Evolutionary conservation across 2,329 filamentous ascomycete species (phyloP), one percentile per base, ranked within the genome.

Genomic region (Knoxdaviesia capensis): DNA sequence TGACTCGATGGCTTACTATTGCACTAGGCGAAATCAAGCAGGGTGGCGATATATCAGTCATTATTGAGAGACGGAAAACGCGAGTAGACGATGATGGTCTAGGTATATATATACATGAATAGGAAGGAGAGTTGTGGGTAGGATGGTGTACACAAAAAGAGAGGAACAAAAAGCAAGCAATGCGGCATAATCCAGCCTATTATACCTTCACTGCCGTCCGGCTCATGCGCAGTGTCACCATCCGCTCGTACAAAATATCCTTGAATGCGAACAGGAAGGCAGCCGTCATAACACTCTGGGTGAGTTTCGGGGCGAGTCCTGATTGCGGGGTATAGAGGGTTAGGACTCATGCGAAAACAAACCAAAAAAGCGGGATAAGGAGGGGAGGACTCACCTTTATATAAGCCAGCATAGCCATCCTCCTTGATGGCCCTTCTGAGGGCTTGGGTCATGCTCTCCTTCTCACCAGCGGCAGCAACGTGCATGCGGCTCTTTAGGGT

Each of bases 401-500:
- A 98, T 41, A 98, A 65, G 31, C 90, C 88, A 43, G 72, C 66
- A 55, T 86, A 93, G n/a, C 90, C 90, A 61, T 96, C 88, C 55
- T 94, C 83, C 49, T 65, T 71, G 46, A 94, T 70, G 46, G 96
- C 87, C 46, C 79, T 72, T 54, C 70, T 76, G 55, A 98, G 71
- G 39, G 77, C 82, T 49, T 77, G 71, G 42, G 77, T 68, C 69
- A 94, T 80, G 50, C 80, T 81, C 62, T 92, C 81, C 61, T 80
- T 80, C 48, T 76, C 77, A n/a, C 73, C 71, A 47, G 76, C 77
- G 47, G 71, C 77, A 31, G 87, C 85, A 46, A 98, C 85, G 59
- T 98, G 90, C 76, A 94, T 94, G 57, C 85, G 76, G 61, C 86
- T 93, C 77, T 98, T 98, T 53, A 98, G 81, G 5, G 90, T 98